These are phyloP conservation scores for Novymonas esmeraldas DNA, from an alignment of 208 protist genomes.

Conservation along the genomic window DNA sequence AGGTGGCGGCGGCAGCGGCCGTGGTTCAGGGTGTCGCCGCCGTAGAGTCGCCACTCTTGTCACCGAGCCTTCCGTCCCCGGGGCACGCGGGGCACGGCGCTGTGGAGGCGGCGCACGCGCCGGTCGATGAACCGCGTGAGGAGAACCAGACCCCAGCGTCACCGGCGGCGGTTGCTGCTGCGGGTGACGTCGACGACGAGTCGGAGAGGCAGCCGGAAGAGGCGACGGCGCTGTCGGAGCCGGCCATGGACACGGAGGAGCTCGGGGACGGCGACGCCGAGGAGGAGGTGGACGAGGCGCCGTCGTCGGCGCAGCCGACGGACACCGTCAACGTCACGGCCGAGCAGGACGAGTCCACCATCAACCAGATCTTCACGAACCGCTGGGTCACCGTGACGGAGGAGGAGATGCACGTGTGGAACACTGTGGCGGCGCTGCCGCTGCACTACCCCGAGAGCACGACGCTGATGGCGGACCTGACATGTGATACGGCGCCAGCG, in stretches of 20 bases:
- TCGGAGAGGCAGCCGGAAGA: conserved; percentile 4
- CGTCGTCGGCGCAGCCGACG: background rate
- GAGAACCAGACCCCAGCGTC: conserved; percentile 8
- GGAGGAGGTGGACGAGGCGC: conserved; percentile 3
- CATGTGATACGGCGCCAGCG: conserved; percentile 27
- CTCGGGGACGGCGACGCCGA: conserved; percentile 7
- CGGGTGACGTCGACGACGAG: background rate
- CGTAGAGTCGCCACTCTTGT: conserved; percentile 9
- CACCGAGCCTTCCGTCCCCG: background rate
- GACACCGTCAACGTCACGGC: conserved; percentile 20
- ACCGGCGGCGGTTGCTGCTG: background rate
- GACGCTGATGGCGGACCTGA: conserved; percentile 37
- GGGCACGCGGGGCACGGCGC: background rate
- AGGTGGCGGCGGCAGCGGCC: background rate
- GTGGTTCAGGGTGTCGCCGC: conserved; percentile 4
- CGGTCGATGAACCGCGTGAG: conserved; percentile 2
- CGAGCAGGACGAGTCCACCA: conserved; percentile 25
- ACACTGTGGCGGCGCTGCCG: conserved; percentile 52
- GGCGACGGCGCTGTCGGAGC: background rate
- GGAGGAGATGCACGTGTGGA: conserved; percentile 68
- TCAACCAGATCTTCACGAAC: conserved; percentile 60
- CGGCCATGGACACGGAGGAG: background rate
- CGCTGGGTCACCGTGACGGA: conserved; percentile 63
- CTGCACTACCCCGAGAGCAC: conserved; percentile 55
- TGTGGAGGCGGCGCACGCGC: background rate